phyloP scores from a whole-genome alignment of 768 basidiomycete species.

The Phylloporus sp. region DNA sequence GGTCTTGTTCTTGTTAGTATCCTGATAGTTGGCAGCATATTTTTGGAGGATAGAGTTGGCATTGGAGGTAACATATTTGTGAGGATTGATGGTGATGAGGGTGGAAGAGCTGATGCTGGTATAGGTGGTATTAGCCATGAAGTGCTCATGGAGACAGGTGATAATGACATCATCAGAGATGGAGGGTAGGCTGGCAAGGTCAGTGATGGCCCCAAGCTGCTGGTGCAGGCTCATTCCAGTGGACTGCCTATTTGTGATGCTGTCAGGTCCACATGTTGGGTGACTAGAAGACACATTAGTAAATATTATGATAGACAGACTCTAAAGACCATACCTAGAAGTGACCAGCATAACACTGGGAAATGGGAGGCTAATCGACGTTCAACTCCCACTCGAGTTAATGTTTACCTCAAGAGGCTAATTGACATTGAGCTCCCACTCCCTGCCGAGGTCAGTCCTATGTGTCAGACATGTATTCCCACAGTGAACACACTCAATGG shows the following conservation, averaged over 20 bases:
- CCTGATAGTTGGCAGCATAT: constrained; percentile 82
- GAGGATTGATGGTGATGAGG: constrained; percentile 87
- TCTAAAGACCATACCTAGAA: no score
- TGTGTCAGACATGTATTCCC: no score
- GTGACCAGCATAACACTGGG: no score
- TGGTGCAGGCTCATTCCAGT: constrained; percentile 41
- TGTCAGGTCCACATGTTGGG: no score
- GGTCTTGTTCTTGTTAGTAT: constrained; percentile 59
- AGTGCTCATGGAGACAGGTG: constrained; percentile 78
- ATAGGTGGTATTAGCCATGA: constrained; percentile 80
- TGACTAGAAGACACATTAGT: no score
- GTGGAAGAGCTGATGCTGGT: constrained; percentile 65
- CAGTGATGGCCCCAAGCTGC: constrained; percentile 65
- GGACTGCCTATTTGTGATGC: background rate
- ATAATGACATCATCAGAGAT: constrained; percentile 83
- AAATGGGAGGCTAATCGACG: no score
- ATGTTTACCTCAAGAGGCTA: no score
- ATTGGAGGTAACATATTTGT: constrained; percentile 82
- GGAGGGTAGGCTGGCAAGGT: constrained; percentile 63
- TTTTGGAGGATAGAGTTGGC: constrained; percentile 80
- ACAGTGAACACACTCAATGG: no score
- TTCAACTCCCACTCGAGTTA: no score
- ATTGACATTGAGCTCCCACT: no score
- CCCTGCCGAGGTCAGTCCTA: no score
- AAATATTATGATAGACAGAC: no score